Percentiles rank a stretch among this genome's conserved stretches.
These are phyloP conservation scores for Acaromyces ingoldii DNA, from an alignment of 1,284 basidiomycete species.

Conservation along the genomic window DNA sequence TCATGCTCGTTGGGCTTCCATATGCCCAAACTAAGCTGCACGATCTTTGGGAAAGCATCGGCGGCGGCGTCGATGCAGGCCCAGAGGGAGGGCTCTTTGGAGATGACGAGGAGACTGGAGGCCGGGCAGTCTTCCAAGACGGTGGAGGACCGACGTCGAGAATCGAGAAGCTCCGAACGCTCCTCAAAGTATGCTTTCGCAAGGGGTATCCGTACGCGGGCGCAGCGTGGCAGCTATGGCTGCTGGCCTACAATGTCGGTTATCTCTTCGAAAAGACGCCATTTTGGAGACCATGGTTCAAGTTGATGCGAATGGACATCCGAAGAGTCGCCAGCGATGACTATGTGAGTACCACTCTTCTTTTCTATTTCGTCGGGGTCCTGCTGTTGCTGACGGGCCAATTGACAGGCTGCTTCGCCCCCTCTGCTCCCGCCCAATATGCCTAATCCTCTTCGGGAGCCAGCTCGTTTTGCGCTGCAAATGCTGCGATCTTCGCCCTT, in stretches of 20 bases:
- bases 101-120: slow-evolving; percentile 20
- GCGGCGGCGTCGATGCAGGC: slow-evolving; percentile 65
- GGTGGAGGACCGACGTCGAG: not conserved
- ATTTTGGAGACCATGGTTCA: slow-evolving; percentile 86
- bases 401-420: not conserved
- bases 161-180: slow-evolving; percentile 5
- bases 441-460: slow-evolving; percentile 24
- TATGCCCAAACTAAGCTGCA: slow-evolving; percentile 82
- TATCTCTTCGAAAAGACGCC: slow-evolving; percentile 85
- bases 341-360: slow-evolving; percentile 50
- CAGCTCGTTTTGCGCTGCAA: slow-evolving; percentile 16
- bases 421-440: slow-evolving; percentile 22
- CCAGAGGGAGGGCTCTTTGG: slow-evolving; percentile 57
- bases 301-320: slow-evolving; percentile 75
- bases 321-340: slow-evolving; percentile 66
- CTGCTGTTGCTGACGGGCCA: no score
- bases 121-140: no score
- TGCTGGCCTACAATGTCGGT: slow-evolving; percentile 72
- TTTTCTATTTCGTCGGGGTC: no score
- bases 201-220: slow-evolving; percentile 75
- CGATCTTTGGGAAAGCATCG: slow-evolving; percentile 82
- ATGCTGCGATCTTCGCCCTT: slow-evolving; percentile 21
- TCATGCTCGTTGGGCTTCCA: slow-evolving; percentile 71
- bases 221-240: slow-evolving; percentile 69
- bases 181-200: slow-evolving; percentile 58